Percentiles rank a stretch among this genome's conserved stretches.
These are phyloP conservation scores for Metrosideros polymorpha DNA, from an alignment of 441 rosid genomes.

Conservation along the genomic window DNA sequence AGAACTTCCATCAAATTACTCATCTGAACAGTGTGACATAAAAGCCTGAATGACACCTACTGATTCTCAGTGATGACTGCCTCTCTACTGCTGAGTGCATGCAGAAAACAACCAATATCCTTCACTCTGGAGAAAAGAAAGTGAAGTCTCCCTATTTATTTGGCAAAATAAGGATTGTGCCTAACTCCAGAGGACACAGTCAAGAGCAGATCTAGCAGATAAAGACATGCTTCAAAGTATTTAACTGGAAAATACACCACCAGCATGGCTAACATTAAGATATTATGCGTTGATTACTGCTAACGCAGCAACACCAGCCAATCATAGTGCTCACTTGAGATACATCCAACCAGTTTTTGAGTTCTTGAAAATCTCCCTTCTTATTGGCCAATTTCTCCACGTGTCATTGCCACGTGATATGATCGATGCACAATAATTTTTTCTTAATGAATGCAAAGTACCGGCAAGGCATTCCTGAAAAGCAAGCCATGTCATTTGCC, in stretches of 20 bases:
- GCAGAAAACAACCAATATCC: background rate
- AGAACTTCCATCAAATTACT: background rate
- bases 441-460: background rate
- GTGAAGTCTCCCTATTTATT: background rate
- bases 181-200: background rate
- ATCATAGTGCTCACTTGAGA: background rate
- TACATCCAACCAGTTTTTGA: background rate
- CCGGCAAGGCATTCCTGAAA: background rate
- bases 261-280: background rate
- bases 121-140: background rate
- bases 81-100: background rate
- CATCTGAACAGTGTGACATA: background rate
- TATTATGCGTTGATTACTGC: background rate
- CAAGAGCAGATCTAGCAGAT: background rate
- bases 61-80: background rate
- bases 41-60: background rate
- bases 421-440: background rate
- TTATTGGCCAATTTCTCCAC: background rate
- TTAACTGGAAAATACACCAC: background rate
- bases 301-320: background rate
- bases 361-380: background rate
- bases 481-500: background rate
- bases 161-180: background rate
- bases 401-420: background rate
- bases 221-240: background rate